These are phyloP conservation scores for Stentor coeruleus DNA, from an alignment of 73 alveolate species.

Conservation along the genomic window DNA sequence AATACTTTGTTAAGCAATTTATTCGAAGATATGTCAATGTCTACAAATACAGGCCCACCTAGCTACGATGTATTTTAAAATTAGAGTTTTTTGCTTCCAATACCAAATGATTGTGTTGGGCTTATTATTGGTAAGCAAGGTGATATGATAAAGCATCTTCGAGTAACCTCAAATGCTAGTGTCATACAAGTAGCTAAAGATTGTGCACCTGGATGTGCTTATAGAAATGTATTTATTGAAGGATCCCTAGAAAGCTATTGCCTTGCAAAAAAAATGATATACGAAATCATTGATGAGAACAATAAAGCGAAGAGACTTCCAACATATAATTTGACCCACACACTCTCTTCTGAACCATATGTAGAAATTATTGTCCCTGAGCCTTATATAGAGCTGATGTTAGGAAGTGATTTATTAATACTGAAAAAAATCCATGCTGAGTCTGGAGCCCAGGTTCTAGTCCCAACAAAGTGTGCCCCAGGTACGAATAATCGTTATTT, in stretches of 20 bases:
- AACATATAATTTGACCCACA: conserved; percentile 11
- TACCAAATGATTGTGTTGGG: conserved; percentile 90
- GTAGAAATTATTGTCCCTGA: conserved; percentile 13
- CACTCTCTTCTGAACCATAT: conserved; percentile 23
- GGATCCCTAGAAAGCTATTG: conserved; percentile 67
- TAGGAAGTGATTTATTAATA: background rate
- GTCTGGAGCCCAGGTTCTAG: conserved; percentile 24
- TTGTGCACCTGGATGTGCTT: conserved; percentile 63
- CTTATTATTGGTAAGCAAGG: conserved; percentile 82
- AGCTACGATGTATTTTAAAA: background rate
- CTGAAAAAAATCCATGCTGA: conserved; percentile 15
- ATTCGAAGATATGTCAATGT: conserved; percentile 22
- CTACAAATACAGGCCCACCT: conserved; percentile 25
- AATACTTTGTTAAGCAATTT: background rate
- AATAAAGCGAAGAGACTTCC: conserved; percentile 25
- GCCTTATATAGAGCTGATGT: background rate
- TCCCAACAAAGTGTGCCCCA: conserved; percentile 19
- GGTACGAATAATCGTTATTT: conserved; percentile 22
- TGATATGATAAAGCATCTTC: conserved; percentile 67
- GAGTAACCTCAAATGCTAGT: conserved; percentile 63
- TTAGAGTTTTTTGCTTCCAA: conserved; percentile 42
- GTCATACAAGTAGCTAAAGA: conserved; percentile 74
- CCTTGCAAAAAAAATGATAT: conserved; percentile 60
- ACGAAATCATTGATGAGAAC: conserved; percentile 55
- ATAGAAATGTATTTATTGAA: conserved; percentile 65